Evolutionary conservation across 1,284 basidiomycete species (phyloP), one percentile per base, ranked within the genome.

Genomic region (Cutaneotrichosporon sp.): DNA sequence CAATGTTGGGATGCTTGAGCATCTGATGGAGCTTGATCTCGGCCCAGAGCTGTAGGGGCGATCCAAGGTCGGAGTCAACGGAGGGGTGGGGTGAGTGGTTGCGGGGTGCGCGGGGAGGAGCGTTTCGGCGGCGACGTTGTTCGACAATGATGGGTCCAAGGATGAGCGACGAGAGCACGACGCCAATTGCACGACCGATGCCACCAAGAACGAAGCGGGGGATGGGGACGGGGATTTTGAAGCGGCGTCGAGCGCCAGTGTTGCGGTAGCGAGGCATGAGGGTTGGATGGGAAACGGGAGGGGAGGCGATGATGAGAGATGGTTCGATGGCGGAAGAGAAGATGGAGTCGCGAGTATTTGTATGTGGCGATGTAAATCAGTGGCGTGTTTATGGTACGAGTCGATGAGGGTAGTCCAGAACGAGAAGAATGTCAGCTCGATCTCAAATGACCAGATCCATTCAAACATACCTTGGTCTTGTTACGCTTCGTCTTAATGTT

Each of bases 11-110:
- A 74, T 99, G 96, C 42, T 88, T 82, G 61, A 98, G 86, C 22
- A 92, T 90, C 66, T 90, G 88, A 81, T 99, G 96, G 62, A 99
- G 94, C 84, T 97, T 97, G 79, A 99, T 98, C 85, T 99, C 96
- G 66, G 95, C 95, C 74, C 96, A 97, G 65, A 98, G 87, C 94
- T 90, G 64, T 60, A 31, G 22, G 49, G 13, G 11, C 21, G 21
- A 36, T 52, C 16, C 6, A 13, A 16, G 14, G 40, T 42, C 13
- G 13, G 30, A 26, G 11, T 14, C 21, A 14, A 47, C 13, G 18
- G 46, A 58, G 30, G 38, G 34, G 21, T 26, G 8, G 22, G 38
- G 9, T 10, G 31, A 46, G 42, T 46, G 14, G 6, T 5, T n/a
- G 42, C 42, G 42, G 16, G 42, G 2, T 2, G 42, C 18, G 9